These are phyloP conservation scores for Psilocybe sp. DNA, from an alignment of 768 basidiomycete species.

Conservation along the genomic window DNA sequence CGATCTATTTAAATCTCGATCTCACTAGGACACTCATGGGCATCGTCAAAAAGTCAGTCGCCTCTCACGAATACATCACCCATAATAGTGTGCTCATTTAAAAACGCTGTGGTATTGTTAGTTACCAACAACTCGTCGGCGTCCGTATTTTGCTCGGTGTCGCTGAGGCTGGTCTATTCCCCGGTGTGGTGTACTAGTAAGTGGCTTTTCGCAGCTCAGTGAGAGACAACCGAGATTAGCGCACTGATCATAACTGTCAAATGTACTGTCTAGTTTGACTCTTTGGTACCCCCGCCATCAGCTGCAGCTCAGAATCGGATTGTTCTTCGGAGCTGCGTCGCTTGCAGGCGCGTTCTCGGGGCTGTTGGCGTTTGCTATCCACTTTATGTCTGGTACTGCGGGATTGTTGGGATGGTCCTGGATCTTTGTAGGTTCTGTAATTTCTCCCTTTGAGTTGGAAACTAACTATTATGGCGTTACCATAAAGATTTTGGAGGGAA, in stretches of 20 bases:
- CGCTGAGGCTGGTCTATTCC: slow-evolving; percentile 70
- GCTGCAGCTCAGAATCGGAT: slow-evolving; percentile 55
- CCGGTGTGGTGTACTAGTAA: slow-evolving; percentile 73
- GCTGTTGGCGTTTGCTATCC: slow-evolving; percentile 52
- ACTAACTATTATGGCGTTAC: not conserved
- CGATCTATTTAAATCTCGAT: not conserved
- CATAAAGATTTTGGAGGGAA: slow-evolving; percentile 59
- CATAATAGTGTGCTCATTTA: not conserved
- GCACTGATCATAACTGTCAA: too few species aligned
- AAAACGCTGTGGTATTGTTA: slow-evolving; percentile 18
- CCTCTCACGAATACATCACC: not conserved
- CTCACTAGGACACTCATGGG: slow-evolving; percentile 68
- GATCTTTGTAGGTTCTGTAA: slow-evolving; percentile 52
- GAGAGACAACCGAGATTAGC: not conserved
- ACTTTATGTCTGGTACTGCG: slow-evolving; percentile 45
- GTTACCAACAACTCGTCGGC: slow-evolving; percentile 61
- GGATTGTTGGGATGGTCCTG: slow-evolving; percentile 60
- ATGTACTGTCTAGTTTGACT: slow-evolving; percentile 39
- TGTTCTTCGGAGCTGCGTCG: slow-evolving; percentile 67
- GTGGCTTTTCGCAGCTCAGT: slow-evolving; percentile 10
- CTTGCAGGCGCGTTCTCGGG: slow-evolving; percentile 64
- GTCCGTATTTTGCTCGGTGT: slow-evolving; percentile 58
- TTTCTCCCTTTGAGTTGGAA: not conserved
- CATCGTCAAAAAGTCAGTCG: slow-evolving; percentile 56
- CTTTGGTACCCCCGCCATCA: slow-evolving; percentile 68